These are phyloP conservation scores for Solanum hybrid DNA, from an alignment of 305 asterid species.

Conservation along the genomic window DNA sequence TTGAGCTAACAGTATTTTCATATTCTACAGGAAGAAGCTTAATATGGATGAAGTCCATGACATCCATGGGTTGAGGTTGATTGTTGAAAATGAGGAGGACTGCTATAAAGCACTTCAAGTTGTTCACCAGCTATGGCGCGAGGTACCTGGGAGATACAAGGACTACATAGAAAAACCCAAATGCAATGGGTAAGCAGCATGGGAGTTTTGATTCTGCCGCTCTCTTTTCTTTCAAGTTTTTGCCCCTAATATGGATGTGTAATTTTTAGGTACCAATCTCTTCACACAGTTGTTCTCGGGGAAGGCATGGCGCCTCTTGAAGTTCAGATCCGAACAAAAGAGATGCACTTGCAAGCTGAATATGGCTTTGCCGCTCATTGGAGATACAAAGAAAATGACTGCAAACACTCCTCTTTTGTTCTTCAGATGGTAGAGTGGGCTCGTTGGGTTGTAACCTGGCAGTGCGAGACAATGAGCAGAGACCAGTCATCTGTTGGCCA, in stretches of 20 bases:
- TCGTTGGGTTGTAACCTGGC: slow-evolving; percentile 95
- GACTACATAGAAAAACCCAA: slow-evolving; percentile 76
- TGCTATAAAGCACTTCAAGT: slow-evolving; percentile 72
- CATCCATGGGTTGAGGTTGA: slow-evolving; percentile 80
- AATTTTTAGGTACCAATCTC: slow-evolving; percentile 63
- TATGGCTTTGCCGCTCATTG: slow-evolving; percentile 95
- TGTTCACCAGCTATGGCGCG: slow-evolving; percentile 73
- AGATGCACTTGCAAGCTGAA: slow-evolving; percentile 98
- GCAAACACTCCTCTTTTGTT: slow-evolving; percentile 64
- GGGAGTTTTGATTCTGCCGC: not conserved
- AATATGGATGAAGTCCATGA: slow-evolving; percentile 85
- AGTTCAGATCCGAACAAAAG: slow-evolving; percentile 88
- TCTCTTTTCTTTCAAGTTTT: not conserved
- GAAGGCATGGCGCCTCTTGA: slow-evolving; percentile 72
- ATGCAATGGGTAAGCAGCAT: slow-evolving; percentile 61
- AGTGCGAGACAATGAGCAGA: slow-evolving; percentile 76
- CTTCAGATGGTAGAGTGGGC: slow-evolving; percentile 99
- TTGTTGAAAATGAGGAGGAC: slow-evolving; percentile 80
- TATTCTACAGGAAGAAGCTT: slow-evolving; percentile 61
- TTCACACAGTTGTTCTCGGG: slow-evolving; percentile 77
- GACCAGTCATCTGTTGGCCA: slow-evolving; percentile 42
- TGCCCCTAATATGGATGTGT: slow-evolving; percentile 4
- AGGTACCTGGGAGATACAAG: slow-evolving; percentile 84
- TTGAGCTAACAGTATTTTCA: not conserved
- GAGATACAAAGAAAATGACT: slow-evolving; percentile 93